Base-by-base conservation (phyloP, 345 rosid genomes). In the Excoecaria agallocha region DNA sequence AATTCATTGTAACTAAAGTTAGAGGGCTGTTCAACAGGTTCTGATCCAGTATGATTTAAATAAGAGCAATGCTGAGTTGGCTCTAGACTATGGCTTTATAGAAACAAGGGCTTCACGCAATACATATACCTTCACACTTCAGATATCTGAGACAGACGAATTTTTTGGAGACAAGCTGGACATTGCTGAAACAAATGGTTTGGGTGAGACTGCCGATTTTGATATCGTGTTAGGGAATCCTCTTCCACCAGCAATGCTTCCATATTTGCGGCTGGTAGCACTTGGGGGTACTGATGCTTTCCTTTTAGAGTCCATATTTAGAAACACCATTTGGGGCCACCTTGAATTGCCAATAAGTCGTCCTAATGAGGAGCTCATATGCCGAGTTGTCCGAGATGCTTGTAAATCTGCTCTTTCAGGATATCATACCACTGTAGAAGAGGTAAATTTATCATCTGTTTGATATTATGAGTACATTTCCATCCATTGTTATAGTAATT, bases 31-130 rank as follows among this genome's bases (percentile, higher is more conserved):
- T 80, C 49, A 66, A 75, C 89, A 92, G 97, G 93, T 94, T 49
- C 78, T 89, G 72, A 89, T 92, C 71, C 97, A 92, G 72, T 94
- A 94, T 38, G 97, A 92, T 82, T 74, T 87, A 71, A 79, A 86
- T 79, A 94, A 92, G 87, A 94, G 93, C 80, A 94, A 94, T 66
- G 90, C 93, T 1, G 98, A 94, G 81, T 82, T 94, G 69, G 97
- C 97, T 77, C 82, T 92, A 57, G 98, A 94, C 86, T 91, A 92
- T 68, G 98, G 98, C 46, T 91, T 94, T 84, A 79, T 86, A 72
- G 98, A 94, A 80, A 75, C 86, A 65, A 89, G 74, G 64, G 48
- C 93, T 1, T 82, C 79, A 60, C 90, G 97, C 72, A 90, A 90
- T 88, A 57, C 88, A 12, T 94, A 86, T 76, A 88, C 93, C n/a